Percentiles rank a stretch among this genome's conserved stretches.
These are phyloP conservation scores for Sherardia arvensis DNA, from an alignment of 257 asterid genomes.

Conservation along the genomic window DNA sequence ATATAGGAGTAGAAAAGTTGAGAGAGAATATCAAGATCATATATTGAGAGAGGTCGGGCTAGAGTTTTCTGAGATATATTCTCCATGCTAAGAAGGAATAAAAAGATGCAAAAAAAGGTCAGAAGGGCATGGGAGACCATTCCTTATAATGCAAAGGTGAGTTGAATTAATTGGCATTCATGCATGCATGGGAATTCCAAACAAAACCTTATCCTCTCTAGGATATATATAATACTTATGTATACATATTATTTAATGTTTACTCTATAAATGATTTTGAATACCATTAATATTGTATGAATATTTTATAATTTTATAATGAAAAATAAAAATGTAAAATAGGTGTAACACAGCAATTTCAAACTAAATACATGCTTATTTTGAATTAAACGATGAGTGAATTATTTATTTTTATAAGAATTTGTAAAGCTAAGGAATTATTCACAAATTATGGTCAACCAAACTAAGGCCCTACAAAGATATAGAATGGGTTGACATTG, in stretches of 20 bases:
- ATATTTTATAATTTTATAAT: too few relatives aligned
- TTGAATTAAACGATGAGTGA: neutral
- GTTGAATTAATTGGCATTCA: neutral
- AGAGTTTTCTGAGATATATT: neutral
- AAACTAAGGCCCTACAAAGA: neutral
- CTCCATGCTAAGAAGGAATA: neutral
- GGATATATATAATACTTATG: neutral
- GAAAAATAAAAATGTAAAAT: too few relatives aligned
- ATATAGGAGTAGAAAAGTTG: neutral
- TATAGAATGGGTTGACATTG: neutral
- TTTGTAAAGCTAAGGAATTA: neutral
- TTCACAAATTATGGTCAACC: neutral
- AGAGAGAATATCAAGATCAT: neutral
- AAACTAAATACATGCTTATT: too few relatives aligned
- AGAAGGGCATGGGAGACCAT: neutral
- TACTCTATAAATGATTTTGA: too few relatives aligned
- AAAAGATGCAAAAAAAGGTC: neutral
- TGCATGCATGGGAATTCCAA: neutral
- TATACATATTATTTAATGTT: too few relatives aligned
- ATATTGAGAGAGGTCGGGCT: neutral
- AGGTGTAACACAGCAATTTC: too few relatives aligned
- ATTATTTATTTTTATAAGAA: too few relatives aligned
- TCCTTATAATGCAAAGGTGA: neutral
- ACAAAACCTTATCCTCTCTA: neutral
- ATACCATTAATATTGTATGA: too few relatives aligned